Evolutionary conservation across 257 asterid genomes (phyloP).

Genomic region (Nemophila menziesii): DNA sequence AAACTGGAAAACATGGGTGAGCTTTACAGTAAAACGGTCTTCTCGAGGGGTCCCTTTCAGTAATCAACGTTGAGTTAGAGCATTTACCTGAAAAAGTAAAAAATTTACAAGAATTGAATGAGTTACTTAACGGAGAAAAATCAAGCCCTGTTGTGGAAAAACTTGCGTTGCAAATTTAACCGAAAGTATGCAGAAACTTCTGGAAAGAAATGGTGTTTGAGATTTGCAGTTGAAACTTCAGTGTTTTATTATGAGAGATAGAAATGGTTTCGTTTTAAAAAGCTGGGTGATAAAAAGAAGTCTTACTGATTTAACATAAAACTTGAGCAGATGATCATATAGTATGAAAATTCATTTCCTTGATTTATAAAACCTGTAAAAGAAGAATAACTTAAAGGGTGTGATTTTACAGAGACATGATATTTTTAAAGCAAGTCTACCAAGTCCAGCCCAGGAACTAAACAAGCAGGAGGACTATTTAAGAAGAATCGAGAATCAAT

Average conservation of each 20-base stretch:
- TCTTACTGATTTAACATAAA: slow-evolving; percentile 85
- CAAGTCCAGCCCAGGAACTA: slow-evolving; percentile 99
- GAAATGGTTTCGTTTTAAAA: slow-evolving; percentile 72
- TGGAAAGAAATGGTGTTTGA: slow-evolving; percentile 77
- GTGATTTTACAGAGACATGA: slow-evolving; percentile 55
- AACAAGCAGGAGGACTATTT: slow-evolving; percentile 75
- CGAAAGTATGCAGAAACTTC: slow-evolving; percentile 58
- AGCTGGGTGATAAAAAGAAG: too few relatives aligned
- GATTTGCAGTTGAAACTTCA: slow-evolving; percentile 67
- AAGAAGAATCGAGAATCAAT: too few relatives aligned
- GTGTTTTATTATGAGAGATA: slow-evolving; percentile 82
- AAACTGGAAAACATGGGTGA: slow-evolving; percentile 61
- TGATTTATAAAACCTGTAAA: slow-evolving; percentile 79
- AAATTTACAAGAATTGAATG: slow-evolving; percentile 46
- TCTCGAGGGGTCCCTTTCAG: slow-evolving; percentile 46
- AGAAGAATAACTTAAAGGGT: neutral
- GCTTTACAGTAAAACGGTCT: slow-evolving; percentile 29
- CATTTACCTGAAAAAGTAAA: slow-evolving; percentile 30
- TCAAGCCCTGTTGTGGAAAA: slow-evolving; percentile 60
- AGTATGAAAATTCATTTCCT: slow-evolving; percentile 82
- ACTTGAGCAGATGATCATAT: slow-evolving; percentile 57
- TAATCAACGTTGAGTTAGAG: slow-evolving; percentile 48
- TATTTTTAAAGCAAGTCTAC: slow-evolving; percentile 90
- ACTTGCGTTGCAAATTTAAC: slow-evolving; percentile 56
- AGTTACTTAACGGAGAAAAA: slow-evolving; percentile 48